Conservation (phyloP, 441 rosid species). For the Sinapis alba region DNA sequence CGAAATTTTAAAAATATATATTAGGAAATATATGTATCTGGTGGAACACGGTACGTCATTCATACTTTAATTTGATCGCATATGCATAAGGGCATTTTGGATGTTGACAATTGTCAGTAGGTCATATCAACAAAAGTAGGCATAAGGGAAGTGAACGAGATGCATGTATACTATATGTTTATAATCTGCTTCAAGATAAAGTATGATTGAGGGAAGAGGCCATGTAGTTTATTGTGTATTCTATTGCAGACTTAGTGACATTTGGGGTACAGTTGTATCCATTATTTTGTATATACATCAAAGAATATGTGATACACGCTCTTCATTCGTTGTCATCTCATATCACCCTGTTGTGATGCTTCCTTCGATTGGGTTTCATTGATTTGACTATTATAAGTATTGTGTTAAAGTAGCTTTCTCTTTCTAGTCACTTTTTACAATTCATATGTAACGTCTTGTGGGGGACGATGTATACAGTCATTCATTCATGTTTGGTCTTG, state of each 20-base stretch:
- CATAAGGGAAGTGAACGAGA: slow-evolving; percentile 7
- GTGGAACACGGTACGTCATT: background rate
- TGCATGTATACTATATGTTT: background rate
- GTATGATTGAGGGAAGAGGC: background rate
- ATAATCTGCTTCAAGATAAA: background rate
- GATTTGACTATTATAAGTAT: slow-evolving; percentile 28
- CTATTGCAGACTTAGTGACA: background rate
- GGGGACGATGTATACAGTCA: slow-evolving; percentile 16
- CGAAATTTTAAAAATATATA: background rate
- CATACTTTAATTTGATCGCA: background rate
- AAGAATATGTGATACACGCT: slow-evolving; percentile 22
- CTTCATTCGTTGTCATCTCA: slow-evolving; percentile 20
- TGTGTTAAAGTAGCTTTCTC: slow-evolving; percentile 27
- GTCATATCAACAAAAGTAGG: slow-evolving; percentile 22
- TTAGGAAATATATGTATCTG: background rate
- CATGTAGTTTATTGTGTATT: slow-evolving; percentile 7
- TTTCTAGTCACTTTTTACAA: slow-evolving; percentile 3
- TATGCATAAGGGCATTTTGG: background rate
- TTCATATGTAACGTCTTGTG: slow-evolving; percentile 14
- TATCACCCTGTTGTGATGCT: slow-evolving; percentile 1
- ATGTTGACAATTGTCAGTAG: slow-evolving; percentile 18
- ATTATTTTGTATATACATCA: slow-evolving; percentile 12
- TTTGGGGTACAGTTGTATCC: slow-evolving; percentile 28
- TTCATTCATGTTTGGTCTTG: slow-evolving; percentile 20
- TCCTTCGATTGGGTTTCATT: slow-evolving; percentile 27